These are phyloP conservation scores for Penicillium sp. DNA, from an alignment of 2,329 filamentous ascomycete species.

Conservation along the genomic window DNA sequence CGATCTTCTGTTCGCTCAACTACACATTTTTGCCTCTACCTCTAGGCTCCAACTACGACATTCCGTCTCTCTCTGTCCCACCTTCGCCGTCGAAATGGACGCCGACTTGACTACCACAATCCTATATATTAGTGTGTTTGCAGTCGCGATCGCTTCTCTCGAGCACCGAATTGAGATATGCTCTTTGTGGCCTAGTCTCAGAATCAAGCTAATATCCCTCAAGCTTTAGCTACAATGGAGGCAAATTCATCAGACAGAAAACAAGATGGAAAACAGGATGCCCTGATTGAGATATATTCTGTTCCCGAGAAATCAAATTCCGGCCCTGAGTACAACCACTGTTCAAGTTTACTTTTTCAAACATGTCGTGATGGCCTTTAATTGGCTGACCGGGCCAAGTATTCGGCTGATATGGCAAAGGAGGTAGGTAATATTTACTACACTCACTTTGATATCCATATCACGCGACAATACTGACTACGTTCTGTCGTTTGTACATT, in stretches of 20 bases:
- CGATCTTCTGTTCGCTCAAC: background rate
- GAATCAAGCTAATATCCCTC: background rate
- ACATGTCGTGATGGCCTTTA: no score
- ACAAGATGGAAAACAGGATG: constrained; percentile 11
- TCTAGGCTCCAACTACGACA: background rate
- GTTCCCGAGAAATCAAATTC: no score
- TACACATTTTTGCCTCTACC: background rate
- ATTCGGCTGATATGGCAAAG: no score
- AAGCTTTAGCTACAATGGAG: background rate
- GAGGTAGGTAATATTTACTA: no score
- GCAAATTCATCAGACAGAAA: background rate
- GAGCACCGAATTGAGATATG: background rate
- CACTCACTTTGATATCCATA: no score
- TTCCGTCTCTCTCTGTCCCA: background rate
- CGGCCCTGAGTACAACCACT: no score
- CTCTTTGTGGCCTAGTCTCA: background rate
- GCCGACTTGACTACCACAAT: background rate
- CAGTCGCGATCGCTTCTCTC: background rate
- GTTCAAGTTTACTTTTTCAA: no score
- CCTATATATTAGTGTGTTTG: background rate
- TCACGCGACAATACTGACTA: no score
- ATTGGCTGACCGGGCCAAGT: no score
- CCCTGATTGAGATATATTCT: no score
- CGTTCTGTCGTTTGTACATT: no score
- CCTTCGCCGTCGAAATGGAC: background rate